Evolutionary conservation across 2,329 filamentous ascomycete genomes (phyloP), one percentile per base, ranked within the genome.

Genomic region (Myriosclerotinia scirpicola): DNA sequence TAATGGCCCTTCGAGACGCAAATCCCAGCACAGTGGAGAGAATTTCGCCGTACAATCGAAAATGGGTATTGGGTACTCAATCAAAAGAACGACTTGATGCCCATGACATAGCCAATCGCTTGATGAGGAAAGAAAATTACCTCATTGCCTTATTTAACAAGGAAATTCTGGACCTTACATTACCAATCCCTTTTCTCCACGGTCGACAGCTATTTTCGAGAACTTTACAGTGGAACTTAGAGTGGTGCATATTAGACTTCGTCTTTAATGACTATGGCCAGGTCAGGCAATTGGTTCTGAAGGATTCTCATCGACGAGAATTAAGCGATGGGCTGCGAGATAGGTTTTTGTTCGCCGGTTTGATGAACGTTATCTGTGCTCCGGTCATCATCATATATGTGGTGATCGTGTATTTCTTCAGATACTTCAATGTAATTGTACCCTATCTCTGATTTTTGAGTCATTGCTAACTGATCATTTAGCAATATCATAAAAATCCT

Each of bases 71-170:
- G 34, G 90, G 91, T 55, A 93, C 88, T 67, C 92, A 96, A 75
- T 96, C 92, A 30, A 96, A 97, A 77, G 92, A 98, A 79, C 86
- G 94, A 69, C 88, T 99, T 72, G 95, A 97, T 78, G 95, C 95
- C 14, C 92, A 97, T 74, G 95, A 97, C 75, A 98, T 99, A 76
- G 95, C 95, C 8, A 99, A 98, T 75, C 87, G 95, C 42, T 80
- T 99, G 55, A 98, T 99, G 95, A 89, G 95, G 67, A 90, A 92
- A 75, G 94, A 97, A 70, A 99, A 99, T 75, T 99, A 97, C 74
- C 85, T 97, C 69, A 97, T 99, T 73, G 95, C 95, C 5, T 83
- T 99, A 74, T 92, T 98, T 80, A 99, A 99, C 81, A 98, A 99
- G 78, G 95, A 98, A 69, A 87, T 98, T 48, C 79, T 99, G 53